Evolutionary conservation across 2,329 filamentous ascomycete genomes (phyloP), one percentile per base, ranked within the genome.

Genomic region (Fusarium hostae): DNA sequence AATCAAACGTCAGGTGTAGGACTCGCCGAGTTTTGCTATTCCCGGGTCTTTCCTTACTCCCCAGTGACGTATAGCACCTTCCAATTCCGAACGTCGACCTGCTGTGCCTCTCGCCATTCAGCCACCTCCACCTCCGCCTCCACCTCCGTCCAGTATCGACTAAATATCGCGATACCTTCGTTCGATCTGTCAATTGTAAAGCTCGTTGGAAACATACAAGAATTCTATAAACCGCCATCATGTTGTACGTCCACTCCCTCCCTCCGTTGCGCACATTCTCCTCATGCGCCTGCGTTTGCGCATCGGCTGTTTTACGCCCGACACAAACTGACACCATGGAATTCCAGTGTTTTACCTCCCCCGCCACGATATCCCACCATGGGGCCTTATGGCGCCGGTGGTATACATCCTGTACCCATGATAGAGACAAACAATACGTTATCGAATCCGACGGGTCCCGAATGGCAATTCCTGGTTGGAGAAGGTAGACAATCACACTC

Each of bases 401-500:
- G 89, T 72, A 88, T 90, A 69, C 87, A 91, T 79, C 86, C 90
- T 56, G 86, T 89, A 40, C 91, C 92, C 40, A 89, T 97, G 81
- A 92, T 97, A 78, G 96, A 99, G 86, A 98, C 95, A 59, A 97
- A 96, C 82, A 99, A 98, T 80, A 92, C 90, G 41, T 85, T 99
- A 68, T 90, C 89, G 63, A 92, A 93, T 76, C 95, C 94, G 28
- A 90, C 90, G 39, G 93, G 93, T 9, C 89, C 93, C 28, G 95
- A 97, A 76, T 94, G 94, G 82, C 93, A 97, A 79, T 91, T 99
- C 74, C 90, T 97, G 45, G 94, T 95, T 51, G 96, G 95, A 81
- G 96, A 99, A 90, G 96, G 94, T 93, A 65, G 69, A 37, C 30
- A 32, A 48, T 51, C 28, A 41, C 37, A 7, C 28, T 43, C 39